Conservation (phyloP, 2,329 filamentous ascomycete genomes). For the Parascedosporium putredinis region DNA sequence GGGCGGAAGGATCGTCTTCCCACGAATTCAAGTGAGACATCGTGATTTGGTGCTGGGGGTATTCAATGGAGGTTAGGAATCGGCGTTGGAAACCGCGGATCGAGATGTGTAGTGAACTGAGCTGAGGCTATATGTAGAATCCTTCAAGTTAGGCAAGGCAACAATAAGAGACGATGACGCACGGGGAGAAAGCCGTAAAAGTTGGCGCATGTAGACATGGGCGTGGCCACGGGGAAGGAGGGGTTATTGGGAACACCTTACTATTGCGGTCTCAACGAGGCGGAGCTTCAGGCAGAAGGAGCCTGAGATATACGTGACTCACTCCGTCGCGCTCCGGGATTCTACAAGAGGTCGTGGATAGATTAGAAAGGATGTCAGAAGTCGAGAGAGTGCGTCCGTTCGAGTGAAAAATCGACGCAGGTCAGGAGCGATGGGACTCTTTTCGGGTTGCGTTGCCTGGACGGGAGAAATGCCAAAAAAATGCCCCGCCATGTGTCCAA, state of each 20-base stretch:
- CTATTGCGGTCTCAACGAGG: neutral
- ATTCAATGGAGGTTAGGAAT: too few relatives aligned
- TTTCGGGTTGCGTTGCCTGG: neutral
- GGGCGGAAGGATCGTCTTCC: constrained; percentile 75
- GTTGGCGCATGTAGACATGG: neutral
- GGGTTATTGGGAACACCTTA: neutral
- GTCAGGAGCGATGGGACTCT: neutral
- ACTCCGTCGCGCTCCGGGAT: neutral
- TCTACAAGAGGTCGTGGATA: neutral
- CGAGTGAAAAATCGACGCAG: constrained; percentile 4
- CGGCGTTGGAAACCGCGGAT: too few relatives aligned
- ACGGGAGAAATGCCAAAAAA: too few relatives aligned
- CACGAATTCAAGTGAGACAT: constrained; percentile 94
- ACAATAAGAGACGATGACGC: neutral
- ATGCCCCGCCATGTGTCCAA: neutral
- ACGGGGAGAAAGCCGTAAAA: neutral
- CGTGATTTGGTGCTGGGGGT: constrained; percentile 18
- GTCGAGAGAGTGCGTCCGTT: neutral
- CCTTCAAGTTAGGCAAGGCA: neutral
- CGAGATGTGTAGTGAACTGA: too few relatives aligned
- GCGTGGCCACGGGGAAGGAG: neutral
- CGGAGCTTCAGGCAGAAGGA: neutral
- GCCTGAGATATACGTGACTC: neutral
- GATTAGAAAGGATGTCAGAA: neutral
- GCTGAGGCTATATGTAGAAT: too few relatives aligned